A percentile compares a stretch with the other conserved stretches of the same genome.
These are phyloP conservation scores for Aspergillus cavernicola DNA, from an alignment of 495 filamentous ascomycete species.

Conservation along the genomic window DNA sequence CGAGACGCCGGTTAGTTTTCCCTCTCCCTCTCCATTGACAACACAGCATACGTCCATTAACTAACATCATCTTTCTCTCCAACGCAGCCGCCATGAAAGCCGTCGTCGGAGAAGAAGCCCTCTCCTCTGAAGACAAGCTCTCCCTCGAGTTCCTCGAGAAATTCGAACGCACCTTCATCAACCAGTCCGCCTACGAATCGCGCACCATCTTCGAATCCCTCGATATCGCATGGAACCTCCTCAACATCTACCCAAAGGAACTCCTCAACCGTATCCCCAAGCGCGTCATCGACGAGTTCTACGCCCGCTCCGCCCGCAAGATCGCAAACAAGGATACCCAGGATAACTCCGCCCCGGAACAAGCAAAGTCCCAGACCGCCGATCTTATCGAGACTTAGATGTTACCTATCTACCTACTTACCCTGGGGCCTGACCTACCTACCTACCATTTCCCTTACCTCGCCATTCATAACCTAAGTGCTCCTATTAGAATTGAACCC, in stretches of 20 bases:
- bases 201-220: slow-evolving; percentile 87
- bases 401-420: too few species aligned
- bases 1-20: slow-evolving; percentile 68
- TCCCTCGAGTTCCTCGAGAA: slow-evolving; percentile 98
- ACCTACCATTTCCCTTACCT: too few species aligned
- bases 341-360: slow-evolving; percentile 58
- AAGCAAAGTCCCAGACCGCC: slow-evolving; percentile 44
- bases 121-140: slow-evolving; percentile 94
- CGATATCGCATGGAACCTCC: slow-evolving; percentile 91
- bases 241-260: slow-evolving; percentile 96
- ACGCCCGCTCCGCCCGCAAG: slow-evolving; percentile 63
- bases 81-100: slow-evolving; percentile 89
- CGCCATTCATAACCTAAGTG: too few species aligned
- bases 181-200: slow-evolving; percentile 85
- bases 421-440: too few species aligned
- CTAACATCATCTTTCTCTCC: neutral
- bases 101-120: slow-evolving; percentile 95
- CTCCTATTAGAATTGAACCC: too few species aligned
- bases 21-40: neutral
- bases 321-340: slow-evolving; percentile 63
- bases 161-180: slow-evolving; percentile 92
- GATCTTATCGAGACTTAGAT: slow-evolving; percentile 60
- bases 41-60: neutral
- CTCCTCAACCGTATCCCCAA: slow-evolving; percentile 95
- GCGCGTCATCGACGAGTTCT: slow-evolving; percentile 90